Evolutionary conservation across 1,284 basidiomycete species (phyloP).

Genomic region (Ceratobasidium theobromae): DNA sequence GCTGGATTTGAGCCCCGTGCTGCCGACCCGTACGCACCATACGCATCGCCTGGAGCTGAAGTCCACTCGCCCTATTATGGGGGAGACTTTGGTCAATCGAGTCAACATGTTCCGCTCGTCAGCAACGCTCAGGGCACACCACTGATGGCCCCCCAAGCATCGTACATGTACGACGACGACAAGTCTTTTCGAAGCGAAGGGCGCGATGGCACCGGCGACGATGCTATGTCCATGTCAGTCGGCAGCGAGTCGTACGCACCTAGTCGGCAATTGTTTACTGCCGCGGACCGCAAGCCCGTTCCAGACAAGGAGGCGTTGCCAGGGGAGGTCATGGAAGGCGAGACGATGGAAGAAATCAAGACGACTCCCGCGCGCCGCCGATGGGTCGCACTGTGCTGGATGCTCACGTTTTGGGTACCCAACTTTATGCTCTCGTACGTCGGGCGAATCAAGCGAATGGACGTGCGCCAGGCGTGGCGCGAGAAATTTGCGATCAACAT

Average conservation of each 20-base stretch:
- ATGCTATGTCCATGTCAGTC: conserved; percentile 67
- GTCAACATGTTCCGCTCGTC: conserved; percentile 71
- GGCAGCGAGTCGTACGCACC: conserved; percentile 92
- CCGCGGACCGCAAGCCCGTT: conserved; percentile 69
- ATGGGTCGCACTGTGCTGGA: conserved; percentile 88
- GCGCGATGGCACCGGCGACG: conserved; percentile 76
- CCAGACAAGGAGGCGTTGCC: conserved; percentile 78
- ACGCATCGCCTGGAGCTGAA: conserved; percentile 51
- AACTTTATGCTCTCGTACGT: conserved; percentile 67
- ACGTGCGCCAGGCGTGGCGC: conserved; percentile 94
- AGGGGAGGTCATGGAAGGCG: conserved; percentile 77
- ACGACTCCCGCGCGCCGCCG: conserved; percentile 76
- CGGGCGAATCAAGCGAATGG: conserved; percentile 90
- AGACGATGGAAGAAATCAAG: conserved; percentile 84
- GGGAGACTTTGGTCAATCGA: conserved; percentile 56
- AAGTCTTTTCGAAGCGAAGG: conserved; percentile 75
- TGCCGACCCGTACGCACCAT: conserved; percentile 78
- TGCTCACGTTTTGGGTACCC: conserved; percentile 92
- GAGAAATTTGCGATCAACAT: conserved; percentile 96
- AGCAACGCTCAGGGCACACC: conserved; percentile 67
- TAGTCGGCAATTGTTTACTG: conserved; percentile 92
- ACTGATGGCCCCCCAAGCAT: conserved; percentile 53
- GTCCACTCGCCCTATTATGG: conserved; percentile 51
- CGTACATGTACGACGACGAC: conserved; percentile 66
- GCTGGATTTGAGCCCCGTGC: conserved; percentile 68